phyloP scores from a whole-genome alignment of 2,329 filamentous ascomycete species.

The Sporothrix protearum region DNA sequence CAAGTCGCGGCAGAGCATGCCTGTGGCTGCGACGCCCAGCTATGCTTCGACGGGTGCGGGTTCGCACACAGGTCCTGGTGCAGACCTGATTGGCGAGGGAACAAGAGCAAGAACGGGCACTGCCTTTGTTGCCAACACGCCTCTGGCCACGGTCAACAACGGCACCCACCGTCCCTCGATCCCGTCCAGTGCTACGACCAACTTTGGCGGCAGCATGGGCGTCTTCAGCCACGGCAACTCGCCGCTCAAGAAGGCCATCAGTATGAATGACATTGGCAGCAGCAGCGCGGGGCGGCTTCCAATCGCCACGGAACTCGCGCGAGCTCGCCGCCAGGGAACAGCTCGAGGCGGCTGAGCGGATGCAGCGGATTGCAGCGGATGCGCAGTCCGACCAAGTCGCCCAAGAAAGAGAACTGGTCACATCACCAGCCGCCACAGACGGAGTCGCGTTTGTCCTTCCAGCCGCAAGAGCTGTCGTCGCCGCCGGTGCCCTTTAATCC shows the following conservation, averaged over 20 bases:
- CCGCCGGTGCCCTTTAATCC: conserved; percentile 35
- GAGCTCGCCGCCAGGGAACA: conserved; percentile 61
- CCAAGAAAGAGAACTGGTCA: conserved; percentile 32
- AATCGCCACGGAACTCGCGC: conserved; percentile 56
- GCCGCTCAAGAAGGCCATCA: conserved; percentile 72
- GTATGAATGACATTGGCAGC: conserved; percentile 56
- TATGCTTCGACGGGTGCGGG: neutral
- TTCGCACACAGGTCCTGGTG: neutral
- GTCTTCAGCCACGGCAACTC: conserved; percentile 77
- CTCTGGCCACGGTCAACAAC: neutral
- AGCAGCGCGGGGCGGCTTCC: conserved; percentile 34
- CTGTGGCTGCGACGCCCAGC: conserved; percentile 13
- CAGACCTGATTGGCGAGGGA: neutral
- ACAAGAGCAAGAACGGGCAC: neutral
- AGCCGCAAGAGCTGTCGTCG: conserved; percentile 24
- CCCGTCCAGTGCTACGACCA: conserved; percentile 29
- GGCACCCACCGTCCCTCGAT: conserved; percentile 28
- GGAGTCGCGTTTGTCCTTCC: conserved; percentile 12
- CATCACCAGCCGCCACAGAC: neutral
- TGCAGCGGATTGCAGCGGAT: conserved; percentile 36
- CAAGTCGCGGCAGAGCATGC: conserved; percentile 29
- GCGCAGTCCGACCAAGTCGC: conserved; percentile 31
- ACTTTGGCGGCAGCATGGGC: conserved; percentile 70
- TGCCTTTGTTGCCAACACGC: conserved; percentile 1
- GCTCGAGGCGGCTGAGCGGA: conserved; percentile 36